Base-by-base conservation (phyloP, 768 basidiomycete species). In the Psilocybe sp. region DNA sequence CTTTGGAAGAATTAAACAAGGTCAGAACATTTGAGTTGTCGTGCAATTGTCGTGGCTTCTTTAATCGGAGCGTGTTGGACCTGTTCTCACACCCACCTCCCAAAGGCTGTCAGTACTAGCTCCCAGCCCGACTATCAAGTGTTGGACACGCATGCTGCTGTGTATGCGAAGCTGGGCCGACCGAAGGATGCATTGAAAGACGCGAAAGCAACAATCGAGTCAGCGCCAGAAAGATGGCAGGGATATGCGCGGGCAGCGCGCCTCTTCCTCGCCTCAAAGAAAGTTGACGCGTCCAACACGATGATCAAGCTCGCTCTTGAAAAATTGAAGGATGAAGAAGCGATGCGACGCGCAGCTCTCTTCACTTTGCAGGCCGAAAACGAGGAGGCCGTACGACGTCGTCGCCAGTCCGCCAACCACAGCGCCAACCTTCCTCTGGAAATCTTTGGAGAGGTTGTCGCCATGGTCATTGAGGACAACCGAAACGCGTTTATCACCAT, bases 161-260 rank as follows among this genome's bases (percentile, higher is more conserved):
- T 81, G 4, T 76, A 84, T 57, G 81, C 86, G 60, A 84, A 78
- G 54, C 74, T 89, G 3, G 79, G 74, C 6, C 74, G 76, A 38
- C 57, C 67, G 34, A 87, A 84, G 54, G 80, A 84, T 14, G 89
- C 89, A 0, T 71, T 94, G 4, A 70, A 68, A 12, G 91, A 94
- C 59, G 80, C 85, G 9, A 85, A 79, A 62, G 68, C 65, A 38
- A 83, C 82, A 13, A 88, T 93, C 44, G 76, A 84, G 50, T 69
- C 86, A 4, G 80, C 82, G 1, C 87, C 87, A 1, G 66, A 79
- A 8, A 76, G 77, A 37, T 87, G 85, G 84, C 88, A 90, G 64
- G 89, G 89, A 15, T 92, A 92, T 59, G 73, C 73, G 20, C 85
- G 89, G 36, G 81, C 88, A 6, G 82, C 89, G 36, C 82, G 84